Evolutionary conservation across 2,329 filamentous ascomycete species (phyloP).

Genomic region (Magnaporthales sp.): DNA sequence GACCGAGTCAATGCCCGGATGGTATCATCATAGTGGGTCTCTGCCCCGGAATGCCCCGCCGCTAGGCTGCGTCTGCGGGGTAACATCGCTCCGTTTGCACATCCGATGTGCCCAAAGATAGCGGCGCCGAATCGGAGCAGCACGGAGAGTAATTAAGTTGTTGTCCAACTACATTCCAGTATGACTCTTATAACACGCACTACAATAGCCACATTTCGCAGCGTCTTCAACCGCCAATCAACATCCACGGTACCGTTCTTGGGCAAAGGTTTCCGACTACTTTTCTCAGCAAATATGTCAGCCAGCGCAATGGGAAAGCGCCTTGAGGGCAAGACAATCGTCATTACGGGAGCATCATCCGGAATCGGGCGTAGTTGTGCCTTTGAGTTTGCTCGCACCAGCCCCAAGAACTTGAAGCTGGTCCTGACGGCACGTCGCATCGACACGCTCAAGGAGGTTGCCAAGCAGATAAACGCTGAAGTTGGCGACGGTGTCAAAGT

Average conservation of each 20-base stretch:
- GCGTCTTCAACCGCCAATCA: constrained; percentile 4
- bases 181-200: constrained; percentile 6
- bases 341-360: constrained; percentile 87
- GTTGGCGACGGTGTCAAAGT: constrained; percentile 76
- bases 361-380: constrained; percentile 80
- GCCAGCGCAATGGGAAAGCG: constrained; percentile 66
- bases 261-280: not conserved
- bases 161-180: not conserved
- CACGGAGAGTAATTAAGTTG: not conserved
- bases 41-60: not conserved
- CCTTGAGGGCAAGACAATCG: constrained; percentile 84
- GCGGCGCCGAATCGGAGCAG: not conserved
- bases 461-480: constrained; percentile 66
- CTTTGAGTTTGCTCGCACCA: constrained; percentile 86
- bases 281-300: constrained; percentile 29
- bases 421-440: constrained; percentile 82
- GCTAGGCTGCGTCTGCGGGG: not conserved
- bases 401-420: constrained; percentile 69
- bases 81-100: not conserved
- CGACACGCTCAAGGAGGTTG: constrained; percentile 69
- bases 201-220: constrained; percentile 5
- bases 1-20: not conserved
- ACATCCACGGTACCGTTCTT: not conserved
- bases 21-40: not conserved
- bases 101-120: not conserved